Percentiles rank a stretch among this genome's conserved stretches.
These are phyloP conservation scores for Saccharomycopsis hybrid DNA, from an alignment of 1,139 yeast genomes.

Conservation along the genomic window DNA sequence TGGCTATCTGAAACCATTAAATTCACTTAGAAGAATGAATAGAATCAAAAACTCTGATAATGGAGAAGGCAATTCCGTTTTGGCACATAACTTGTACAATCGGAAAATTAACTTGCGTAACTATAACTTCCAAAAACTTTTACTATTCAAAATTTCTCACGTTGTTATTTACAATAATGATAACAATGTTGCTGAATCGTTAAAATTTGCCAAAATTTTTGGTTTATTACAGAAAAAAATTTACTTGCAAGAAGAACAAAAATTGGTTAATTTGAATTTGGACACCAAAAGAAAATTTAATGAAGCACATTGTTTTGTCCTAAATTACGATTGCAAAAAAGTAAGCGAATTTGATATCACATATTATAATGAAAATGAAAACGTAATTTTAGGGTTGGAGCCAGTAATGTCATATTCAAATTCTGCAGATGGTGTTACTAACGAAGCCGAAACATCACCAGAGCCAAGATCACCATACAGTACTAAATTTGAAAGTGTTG, in stretches of 20 bases:
- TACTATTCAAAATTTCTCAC: conserved; percentile 19
- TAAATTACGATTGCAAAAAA: conserved; percentile 16
- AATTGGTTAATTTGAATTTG: conserved; percentile 3
- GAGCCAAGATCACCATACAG: background rate
- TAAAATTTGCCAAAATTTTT: conserved; percentile 20
- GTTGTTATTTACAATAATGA: conserved; percentile 20
- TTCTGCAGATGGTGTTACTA: too few relatives aligned
- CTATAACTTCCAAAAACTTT: conserved; percentile 17
- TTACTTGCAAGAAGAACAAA: conserved; percentile 16
- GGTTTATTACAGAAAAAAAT: conserved; percentile 20
- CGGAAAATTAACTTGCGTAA: conserved; percentile 19
- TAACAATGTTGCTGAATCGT: conserved; percentile 13
- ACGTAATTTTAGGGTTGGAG: conserved; percentile 13
- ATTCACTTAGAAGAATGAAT: conserved; percentile 17
- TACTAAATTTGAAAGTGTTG: conserved; percentile 18
- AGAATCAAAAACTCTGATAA: conserved; percentile 16
- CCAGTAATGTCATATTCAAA: too few relatives aligned
- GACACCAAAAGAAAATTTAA: conserved; percentile 6
- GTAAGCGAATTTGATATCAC: conserved; percentile 18
- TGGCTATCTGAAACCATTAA: conserved; percentile 16
- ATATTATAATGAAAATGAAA: conserved; percentile 20
- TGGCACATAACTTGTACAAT: conserved; percentile 18
- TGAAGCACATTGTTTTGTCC: conserved; percentile 19
- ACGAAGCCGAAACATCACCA: too few relatives aligned
- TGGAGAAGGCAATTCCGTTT: conserved; percentile 13